phyloP scores from a whole-genome alignment of 2,329 filamentous ascomycete species.

The Colletotrichum horii region DNA sequence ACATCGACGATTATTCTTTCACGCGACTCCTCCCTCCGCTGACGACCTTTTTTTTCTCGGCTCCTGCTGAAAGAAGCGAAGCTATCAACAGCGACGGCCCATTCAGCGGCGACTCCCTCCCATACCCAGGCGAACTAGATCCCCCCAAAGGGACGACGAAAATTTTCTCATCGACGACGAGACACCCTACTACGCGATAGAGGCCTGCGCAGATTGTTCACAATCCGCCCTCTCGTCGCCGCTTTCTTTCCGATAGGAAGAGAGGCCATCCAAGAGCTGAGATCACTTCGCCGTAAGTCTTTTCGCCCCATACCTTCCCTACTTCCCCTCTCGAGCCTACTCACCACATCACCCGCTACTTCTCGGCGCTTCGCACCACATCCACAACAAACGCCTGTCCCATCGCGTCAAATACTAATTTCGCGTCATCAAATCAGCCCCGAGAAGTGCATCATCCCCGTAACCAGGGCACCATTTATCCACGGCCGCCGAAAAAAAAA shows the following conservation, averaged over 20 bases:
- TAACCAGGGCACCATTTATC: slow-evolving; percentile 20
- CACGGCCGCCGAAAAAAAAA: slow-evolving; percentile 9
- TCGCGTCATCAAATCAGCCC: background rate
- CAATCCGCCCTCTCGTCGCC: background rate
- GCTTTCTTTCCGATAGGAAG: slow-evolving; percentile 13
- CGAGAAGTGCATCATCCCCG: slow-evolving; percentile 27
- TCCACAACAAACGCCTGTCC: background rate
- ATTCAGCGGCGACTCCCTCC: slow-evolving; percentile 15
- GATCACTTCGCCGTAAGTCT: slow-evolving; percentile 24
- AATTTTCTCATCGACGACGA: slow-evolving; percentile 18
- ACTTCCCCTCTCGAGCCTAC: slow-evolving; percentile 8
- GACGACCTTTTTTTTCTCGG: background rate
- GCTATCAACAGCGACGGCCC: slow-evolving; percentile 21
- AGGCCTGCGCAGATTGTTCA: slow-evolving; percentile 5
- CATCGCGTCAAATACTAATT: background rate
- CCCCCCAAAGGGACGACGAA: slow-evolving; percentile 19
- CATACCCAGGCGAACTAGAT: slow-evolving; percentile 20
- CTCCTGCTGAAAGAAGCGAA: slow-evolving; percentile 15
- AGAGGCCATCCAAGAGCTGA: slow-evolving; percentile 21
- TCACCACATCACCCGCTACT: background rate
- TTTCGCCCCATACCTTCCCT: background rate
- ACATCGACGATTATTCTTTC: slow-evolving; percentile 11
- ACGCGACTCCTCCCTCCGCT: background rate
- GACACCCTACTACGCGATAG: background rate
- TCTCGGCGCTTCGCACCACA: background rate